These are phyloP conservation scores for Ceratobasidium sp. DNA, from an alignment of 1,284 basidiomycete species.

Conservation along the genomic window DNA sequence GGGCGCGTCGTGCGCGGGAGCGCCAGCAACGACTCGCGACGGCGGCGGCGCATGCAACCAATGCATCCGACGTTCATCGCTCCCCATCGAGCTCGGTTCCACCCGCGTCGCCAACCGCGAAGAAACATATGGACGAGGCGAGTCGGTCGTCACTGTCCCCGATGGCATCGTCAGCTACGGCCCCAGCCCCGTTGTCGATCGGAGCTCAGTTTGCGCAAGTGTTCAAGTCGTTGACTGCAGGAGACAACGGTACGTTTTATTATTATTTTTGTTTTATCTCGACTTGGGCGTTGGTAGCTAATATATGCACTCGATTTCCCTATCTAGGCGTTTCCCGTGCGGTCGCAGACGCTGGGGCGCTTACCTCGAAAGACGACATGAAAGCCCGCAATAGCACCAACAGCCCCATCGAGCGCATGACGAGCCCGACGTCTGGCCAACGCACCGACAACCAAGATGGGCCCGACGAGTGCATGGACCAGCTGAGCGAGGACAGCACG, in stretches of 20 bases:
- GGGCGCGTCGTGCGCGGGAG: slow-evolving; percentile 19
- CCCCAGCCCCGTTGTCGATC: slow-evolving; percentile 13
- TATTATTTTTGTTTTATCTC: neutral
- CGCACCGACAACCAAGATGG: neutral
- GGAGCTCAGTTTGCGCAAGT: slow-evolving; percentile 26
- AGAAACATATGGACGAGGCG: neutral
- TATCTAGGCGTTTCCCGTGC: slow-evolving; percentile 36
- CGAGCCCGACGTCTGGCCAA: slow-evolving; percentile 5
- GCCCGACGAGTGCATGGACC: slow-evolving; percentile 11
- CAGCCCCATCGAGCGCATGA: slow-evolving; percentile 12
- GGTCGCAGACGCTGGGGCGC: slow-evolving; percentile 29
- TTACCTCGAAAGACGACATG: slow-evolving; percentile 23
- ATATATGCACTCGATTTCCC: slow-evolving; percentile 34
- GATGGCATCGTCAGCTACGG: slow-evolving; percentile 12
- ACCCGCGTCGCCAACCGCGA: slow-evolving; percentile 12
- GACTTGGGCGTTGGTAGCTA: neutral
- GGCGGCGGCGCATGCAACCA: slow-evolving; percentile 20
- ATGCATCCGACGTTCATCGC: neutral
- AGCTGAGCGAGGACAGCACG: slow-evolving; percentile 33
- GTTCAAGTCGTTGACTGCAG: slow-evolving; percentile 37
- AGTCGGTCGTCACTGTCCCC: slow-evolving; percentile 32
- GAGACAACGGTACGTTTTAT: slow-evolving; percentile 38
- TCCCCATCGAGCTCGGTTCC: slow-evolving; percentile 30
- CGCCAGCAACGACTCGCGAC: slow-evolving; percentile 30
- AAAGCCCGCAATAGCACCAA: neutral